Base-by-base conservation (phyloP, 768 basidiomycete genomes). In the Termitomyces sp. region DNA sequence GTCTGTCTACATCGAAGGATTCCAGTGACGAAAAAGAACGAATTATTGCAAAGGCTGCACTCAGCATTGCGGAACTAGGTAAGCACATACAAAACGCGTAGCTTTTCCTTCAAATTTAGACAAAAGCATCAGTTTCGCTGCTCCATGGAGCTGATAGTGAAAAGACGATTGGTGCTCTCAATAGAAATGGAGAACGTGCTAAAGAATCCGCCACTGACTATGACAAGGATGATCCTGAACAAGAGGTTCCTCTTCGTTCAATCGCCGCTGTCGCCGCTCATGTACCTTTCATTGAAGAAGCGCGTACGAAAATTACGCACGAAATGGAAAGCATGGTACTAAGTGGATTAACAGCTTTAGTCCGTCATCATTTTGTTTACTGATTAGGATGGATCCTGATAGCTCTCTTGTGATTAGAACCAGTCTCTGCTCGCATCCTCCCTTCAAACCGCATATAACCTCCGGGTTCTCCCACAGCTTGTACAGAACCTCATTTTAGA, bases 241-340 rank as follows among this genome's bases (percentile, higher is more conserved):
- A 61, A 7, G 66, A 69, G 8, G 75, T 90, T 6, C 79, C 91
- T 0, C 76, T 98, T 32, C 82, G 83, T n/a, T 84, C 86, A 4
- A 80, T 99, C 26, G 77, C 81, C 48, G 85, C 86, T 10, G 84
- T 96, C 7, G 79, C 84, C 1, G 78, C 79, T 3, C 84, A 94
- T 62, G 73, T 91, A 18, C 79, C 85, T 1, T 83, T 84, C 39
- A 82, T 99, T 32, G 85, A 91, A 53, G 80, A 84, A 9, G 80
- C 92, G 0, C 82, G 87, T 24, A 74, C 77, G 13, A 82, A 79
- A 46, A 84, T 99, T 34, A 89, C 85, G 2, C 76, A 74, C 7
- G 91, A 94, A 65, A 98, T 99, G 95, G 90, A 98, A 64, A 80
- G 74, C 7, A 95, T 95, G 90, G 87, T 98, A 1, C 71, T 92